Evolutionary conservation across 2,329 filamentous ascomycete genomes (phyloP).

Genomic region (Epichloe brachyelytri): DNA sequence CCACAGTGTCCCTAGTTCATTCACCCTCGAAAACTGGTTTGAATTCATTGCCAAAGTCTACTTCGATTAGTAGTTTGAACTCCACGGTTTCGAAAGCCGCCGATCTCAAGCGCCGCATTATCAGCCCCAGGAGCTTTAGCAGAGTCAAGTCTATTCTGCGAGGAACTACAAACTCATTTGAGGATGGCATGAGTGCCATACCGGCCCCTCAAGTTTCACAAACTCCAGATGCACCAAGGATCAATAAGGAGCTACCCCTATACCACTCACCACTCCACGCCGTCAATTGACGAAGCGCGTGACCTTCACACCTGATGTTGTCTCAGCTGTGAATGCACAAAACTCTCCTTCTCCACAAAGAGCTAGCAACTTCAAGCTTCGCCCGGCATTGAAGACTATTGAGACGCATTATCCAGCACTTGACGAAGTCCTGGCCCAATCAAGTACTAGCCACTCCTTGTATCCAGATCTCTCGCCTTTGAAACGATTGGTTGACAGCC

Average conservation of each 20-base stretch:
- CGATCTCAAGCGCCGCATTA: constrained; percentile 23
- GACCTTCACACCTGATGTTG: constrained; percentile 63
- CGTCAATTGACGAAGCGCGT: constrained; percentile 59
- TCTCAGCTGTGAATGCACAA: constrained; percentile 31
- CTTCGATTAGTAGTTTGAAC: constrained; percentile 16
- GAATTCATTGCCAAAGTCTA: constrained; percentile 34
- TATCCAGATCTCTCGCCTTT: constrained; percentile 42
- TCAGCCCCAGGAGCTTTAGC: constrained; percentile 39
- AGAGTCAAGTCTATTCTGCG: constrained; percentile 47
- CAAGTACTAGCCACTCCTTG: constrained; percentile 22
- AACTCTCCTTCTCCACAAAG: constrained; percentile 46
- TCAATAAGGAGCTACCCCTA: constrained; percentile 40
- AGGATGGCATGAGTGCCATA: constrained; percentile 33
- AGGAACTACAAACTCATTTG: constrained; percentile 21
- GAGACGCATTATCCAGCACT: constrained; percentile 18
- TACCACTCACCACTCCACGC: constrained; percentile 52
- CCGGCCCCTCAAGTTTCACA: constrained; percentile 33
- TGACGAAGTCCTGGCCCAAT: constrained; percentile 15
- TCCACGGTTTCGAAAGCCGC: constrained; percentile 17
- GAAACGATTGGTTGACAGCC: constrained; percentile 18
- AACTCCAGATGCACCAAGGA: constrained; percentile 31
- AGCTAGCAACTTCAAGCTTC: constrained; percentile 30
- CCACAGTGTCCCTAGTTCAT: constrained; percentile 21
- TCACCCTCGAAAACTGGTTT: constrained; percentile 35
- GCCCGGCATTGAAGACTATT: constrained; percentile 15